These are phyloP conservation scores for Rhodofomes roseus DNA, from an alignment of 1,284 basidiomycete genomes.

Conservation along the genomic window DNA sequence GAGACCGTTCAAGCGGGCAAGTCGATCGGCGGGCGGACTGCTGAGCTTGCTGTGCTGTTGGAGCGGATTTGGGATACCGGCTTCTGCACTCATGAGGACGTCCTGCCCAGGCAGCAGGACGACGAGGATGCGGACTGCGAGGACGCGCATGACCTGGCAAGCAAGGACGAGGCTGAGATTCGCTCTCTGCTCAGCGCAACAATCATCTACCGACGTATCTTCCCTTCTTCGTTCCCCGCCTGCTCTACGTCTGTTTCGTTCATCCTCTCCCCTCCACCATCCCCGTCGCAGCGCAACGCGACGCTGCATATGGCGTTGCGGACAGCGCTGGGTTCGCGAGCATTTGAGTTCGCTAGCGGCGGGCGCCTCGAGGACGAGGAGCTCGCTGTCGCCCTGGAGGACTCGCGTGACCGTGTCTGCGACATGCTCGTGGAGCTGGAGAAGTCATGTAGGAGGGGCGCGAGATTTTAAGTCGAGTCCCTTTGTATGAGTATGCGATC, in stretches of 20 bases:
- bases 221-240: constrained; percentile 39
- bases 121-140: constrained; percentile 27
- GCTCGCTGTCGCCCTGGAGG: constrained; percentile 43
- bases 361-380: constrained; percentile 28
- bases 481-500: not conserved
- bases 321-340: constrained; percentile 49
- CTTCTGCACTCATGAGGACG: constrained; percentile 27
- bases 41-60: constrained; percentile 48
- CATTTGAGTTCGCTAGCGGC: constrained; percentile 46
- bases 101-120: constrained; percentile 15
- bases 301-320: constrained; percentile 41
- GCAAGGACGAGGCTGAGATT: constrained; percentile 38
- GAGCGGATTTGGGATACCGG: constrained; percentile 48
- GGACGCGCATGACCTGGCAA: constrained; percentile 33
- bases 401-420: constrained; percentile 64
- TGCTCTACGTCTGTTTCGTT: constrained; percentile 32
- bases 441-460: constrained; percentile 20
- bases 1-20: constrained; percentile 53
- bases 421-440: constrained; percentile 53
- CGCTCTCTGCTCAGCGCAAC: constrained; percentile 51
- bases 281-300: constrained; percentile 41
- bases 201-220: constrained; percentile 54
- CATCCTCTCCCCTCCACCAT: constrained; percentile 55
- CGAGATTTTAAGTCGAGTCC: not conserved
- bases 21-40: constrained; percentile 56